Evolutionary conservation across 768 basidiomycete species (phyloP), one percentile per base, ranked within the genome.

Genomic region (Boletus subparvulus): DNA sequence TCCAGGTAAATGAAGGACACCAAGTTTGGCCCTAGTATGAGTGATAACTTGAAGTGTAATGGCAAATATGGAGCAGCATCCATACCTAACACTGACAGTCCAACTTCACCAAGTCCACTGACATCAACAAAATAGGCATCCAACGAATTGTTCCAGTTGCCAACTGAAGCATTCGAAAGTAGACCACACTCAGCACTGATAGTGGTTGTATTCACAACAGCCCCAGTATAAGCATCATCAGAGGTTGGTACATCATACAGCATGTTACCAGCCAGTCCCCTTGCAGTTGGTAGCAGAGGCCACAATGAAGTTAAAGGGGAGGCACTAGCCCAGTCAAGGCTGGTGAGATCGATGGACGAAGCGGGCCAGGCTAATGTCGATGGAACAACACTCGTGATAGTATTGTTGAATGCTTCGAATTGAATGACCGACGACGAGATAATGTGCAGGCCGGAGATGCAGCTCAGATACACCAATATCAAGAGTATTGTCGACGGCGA

Each of bases 391-490:
- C 3, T 43, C 2, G 19, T 33, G 6, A 49, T n/a, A 4, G 58
- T 57, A 8, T 47, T 33, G 16, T 62, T 56, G 39, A 64, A 67
- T 6, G 58, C 40, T 13, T 63, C 50, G 2, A 69, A 57, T 35
- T 59, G 55, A 17, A 69, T 42, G 45, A 69, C 42, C 1, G 69
- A 53, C 1, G 68, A 58, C 0, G 66, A 70, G 13, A 65, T 33
- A 30, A 69, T 59, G 50, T 69, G 69, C 4, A 69, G 52, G 5
- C 49, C 59, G 3, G 55, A 45, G 37, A 69, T 61, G 19, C 54
- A 55, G 6, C 28, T 37, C 5, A 69, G 50, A 45, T 69, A 69
- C 3, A 50, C n/a, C 10, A 64, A 19, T 5, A 55, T 50, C 12
- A 45, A 30, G 12, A 65, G 21, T n/a, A 58, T 50, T 19, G 28